Evolutionary conservation across 1,284 basidiomycete genomes (phyloP).

Genomic region (Apiotrichum mycotoxinovorans): DNA sequence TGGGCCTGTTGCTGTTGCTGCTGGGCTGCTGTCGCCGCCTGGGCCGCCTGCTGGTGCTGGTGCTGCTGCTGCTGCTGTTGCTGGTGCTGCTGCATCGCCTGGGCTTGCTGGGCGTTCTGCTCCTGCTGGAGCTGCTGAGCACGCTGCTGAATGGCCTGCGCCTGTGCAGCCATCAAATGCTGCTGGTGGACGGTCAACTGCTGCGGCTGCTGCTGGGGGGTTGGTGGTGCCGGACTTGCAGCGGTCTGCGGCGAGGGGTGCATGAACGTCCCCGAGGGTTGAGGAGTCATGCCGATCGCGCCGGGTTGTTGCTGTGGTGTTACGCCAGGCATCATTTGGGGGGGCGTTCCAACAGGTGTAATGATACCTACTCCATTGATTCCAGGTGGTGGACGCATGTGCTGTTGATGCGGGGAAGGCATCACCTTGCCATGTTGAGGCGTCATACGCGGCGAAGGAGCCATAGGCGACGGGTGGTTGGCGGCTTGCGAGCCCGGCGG

Average conservation of each 20-base stretch:
- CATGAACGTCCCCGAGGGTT: slow-evolving; percentile 11
- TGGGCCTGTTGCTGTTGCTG: slow-evolving; percentile 19
- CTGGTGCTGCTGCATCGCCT: slow-evolving; percentile 19
- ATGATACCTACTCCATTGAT: slow-evolving; percentile 23
- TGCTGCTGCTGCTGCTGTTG: slow-evolving; percentile 15
- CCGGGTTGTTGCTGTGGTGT: slow-evolving; percentile 32
- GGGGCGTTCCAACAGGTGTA: slow-evolving; percentile 22
- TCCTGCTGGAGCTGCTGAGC: slow-evolving; percentile 18
- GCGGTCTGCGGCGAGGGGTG: slow-evolving; percentile 19
- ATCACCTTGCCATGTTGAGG: slow-evolving; percentile 29
- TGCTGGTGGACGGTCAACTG: slow-evolving; percentile 24
- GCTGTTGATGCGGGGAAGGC: slow-evolving; percentile 38
- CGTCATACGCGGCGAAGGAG: slow-evolving; percentile 33
- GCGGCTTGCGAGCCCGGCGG: slow-evolving; percentile 21
- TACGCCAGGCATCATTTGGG: slow-evolving; percentile 33
- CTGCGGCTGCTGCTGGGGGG: slow-evolving; percentile 22
- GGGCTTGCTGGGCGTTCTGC: slow-evolving; percentile 18
- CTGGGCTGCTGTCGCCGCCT: slow-evolving; percentile 13
- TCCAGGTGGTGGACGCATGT: slow-evolving; percentile 31
- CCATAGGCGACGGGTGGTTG: slow-evolving; percentile 28
- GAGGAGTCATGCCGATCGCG: slow-evolving; percentile 14
- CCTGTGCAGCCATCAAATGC: slow-evolving; percentile 21
- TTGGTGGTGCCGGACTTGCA: slow-evolving; percentile 25
- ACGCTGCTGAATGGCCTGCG: slow-evolving; percentile 12
- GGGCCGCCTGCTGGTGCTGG: slow-evolving; percentile 10